These are phyloP conservation scores for Pleurotus ostreatus DNA, from an alignment of 768 basidiomycete species.

Conservation along the genomic window DNA sequence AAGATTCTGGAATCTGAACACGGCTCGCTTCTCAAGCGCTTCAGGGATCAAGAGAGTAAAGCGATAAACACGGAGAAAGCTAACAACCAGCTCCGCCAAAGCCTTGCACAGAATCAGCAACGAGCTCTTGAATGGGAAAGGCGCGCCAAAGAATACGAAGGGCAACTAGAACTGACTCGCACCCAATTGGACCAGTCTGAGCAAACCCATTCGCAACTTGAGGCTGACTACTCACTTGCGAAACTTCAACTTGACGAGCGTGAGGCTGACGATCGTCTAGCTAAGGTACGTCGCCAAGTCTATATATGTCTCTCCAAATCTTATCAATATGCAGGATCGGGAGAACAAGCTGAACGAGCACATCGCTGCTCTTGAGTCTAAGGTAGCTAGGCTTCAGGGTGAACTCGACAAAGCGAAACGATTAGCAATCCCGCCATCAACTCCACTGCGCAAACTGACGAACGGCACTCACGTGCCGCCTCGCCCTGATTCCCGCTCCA, in stretches of 20 bases:
- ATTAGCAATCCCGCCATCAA: constrained; percentile 21
- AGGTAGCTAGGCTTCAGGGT: constrained; percentile 50
- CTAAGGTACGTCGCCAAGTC: constrained; percentile 43
- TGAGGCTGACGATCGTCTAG: constrained; percentile 64
- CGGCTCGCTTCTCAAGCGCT: constrained; percentile 61
- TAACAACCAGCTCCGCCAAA: constrained; percentile 54
- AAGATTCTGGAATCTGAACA: constrained; percentile 68
- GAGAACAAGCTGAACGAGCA: constrained; percentile 68
- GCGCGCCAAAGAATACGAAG: constrained; percentile 67
- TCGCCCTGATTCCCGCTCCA: constrained; percentile 75
- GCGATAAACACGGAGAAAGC: constrained; percentile 57
- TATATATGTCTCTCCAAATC: too few species aligned
- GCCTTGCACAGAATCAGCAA: constrained; percentile 68
- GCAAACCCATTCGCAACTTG: constrained; percentile 59
- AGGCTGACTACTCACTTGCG: constrained; percentile 63
- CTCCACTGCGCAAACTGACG: constrained; percentile 31
- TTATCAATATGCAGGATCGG: constrained; percentile 47
- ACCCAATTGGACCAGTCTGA: constrained; percentile 67
- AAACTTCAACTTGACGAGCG: constrained; percentile 74
- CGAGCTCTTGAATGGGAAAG: constrained; percentile 81
- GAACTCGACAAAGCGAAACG: constrained; percentile 52
- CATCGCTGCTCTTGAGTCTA: constrained; percentile 56
- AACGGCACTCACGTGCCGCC: constrained; percentile 45
- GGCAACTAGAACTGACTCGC: constrained; percentile 53
- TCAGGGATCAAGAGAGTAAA: constrained; percentile 69